Evolutionary conservation across 2,329 filamentous ascomycete species (phyloP), one percentile per base, ranked within the genome.

Genomic region (Epichloe elymi): DNA sequence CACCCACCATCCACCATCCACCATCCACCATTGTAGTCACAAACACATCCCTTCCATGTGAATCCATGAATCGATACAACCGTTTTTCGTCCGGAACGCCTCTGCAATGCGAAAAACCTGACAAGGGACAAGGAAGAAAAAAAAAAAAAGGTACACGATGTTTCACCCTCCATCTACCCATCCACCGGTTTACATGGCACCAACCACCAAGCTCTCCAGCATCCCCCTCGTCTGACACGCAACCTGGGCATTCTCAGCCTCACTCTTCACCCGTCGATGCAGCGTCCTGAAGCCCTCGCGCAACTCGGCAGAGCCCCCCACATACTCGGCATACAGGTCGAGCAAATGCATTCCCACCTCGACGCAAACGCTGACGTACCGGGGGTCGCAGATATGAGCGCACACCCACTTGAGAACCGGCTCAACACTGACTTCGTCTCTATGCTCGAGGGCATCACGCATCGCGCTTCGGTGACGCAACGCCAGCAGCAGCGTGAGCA

Each of bases 391-490:
- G 58, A 98, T 85, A 67, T 91, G 81, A 58, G 79, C 83, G 65
- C 82, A 80, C 10, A 91, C 76, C 89, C 90, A 97, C 61, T 78
- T 79, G 48, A 98, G 72, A 12, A 97, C 76, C 1, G 91, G 90
- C 65, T 88, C 79, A 4, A 98, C 80, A 0, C 82, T 82, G 40
- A 82, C 73, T 67, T 95, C 89, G 63, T 95, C 86, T 44, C 93
- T 81, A 55, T 83, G 80, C 61, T 85, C 78, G 44, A 98, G 78
- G 4, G 93, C 88, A 37, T 85, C 80, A 46, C 86, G 82, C 53
- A 96, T 75, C 1, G 89, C 91, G 53, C 85, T 88, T 53, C 91
- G 86, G 68, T 98, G 91, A 40, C 88, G 84, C 36, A 98, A 76
- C 6, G 89, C 86, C 12, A 86, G 85, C 19, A 98, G 74, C 30